These are phyloP conservation scores for Vitis vinifera DNA, from an alignment of 164 flowering plant genomes.

Conservation along the genomic window ASM3070453v1 NC_081817.1:2272501-2273000, in stretches of 20 bases:
- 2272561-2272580: neutral
- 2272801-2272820: constrained; percentile 1
- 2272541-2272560: constrained; percentile 10
- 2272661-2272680: constrained; percentile 3
- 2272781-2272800: constrained; percentile 1
- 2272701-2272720: constrained; percentile 12
- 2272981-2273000: constrained; percentile 4
- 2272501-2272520: constrained; percentile 5
- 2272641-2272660: constrained; percentile 3
- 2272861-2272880: constrained; percentile 3
- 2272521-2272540: constrained; percentile 4
- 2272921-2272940: neutral
- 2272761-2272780: neutral
- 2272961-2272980: constrained; percentile 1
- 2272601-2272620: constrained; percentile 9
- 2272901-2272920: constrained; percentile 6
- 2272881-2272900: neutral
- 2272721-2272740: neutral
- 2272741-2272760: constrained; percentile 9
- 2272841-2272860: neutral
- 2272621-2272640: constrained; percentile 4
- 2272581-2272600: neutral
- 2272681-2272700: constrained; percentile 20
- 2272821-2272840: constrained; percentile 10
- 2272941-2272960: neutral